phyloP scores from a whole-genome alignment of 495 filamentous ascomycete species.

The Lophiotrema nucula region DNA sequence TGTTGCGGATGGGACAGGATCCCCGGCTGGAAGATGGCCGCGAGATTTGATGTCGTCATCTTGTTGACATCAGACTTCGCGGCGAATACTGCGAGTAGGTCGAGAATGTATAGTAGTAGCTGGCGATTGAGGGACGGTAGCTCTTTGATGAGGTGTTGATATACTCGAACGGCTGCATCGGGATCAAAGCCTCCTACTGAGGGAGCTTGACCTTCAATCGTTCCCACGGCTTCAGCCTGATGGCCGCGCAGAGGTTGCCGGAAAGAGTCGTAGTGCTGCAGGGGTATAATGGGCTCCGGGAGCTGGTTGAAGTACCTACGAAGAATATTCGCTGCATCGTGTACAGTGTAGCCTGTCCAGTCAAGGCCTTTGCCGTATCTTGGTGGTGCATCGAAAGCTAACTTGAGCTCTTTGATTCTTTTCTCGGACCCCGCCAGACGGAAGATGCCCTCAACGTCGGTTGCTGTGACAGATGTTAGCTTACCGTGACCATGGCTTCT shows the following conservation, averaged over 20 bases:
- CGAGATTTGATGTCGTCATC: slow-evolving; percentile 91
- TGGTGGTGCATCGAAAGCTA: slow-evolving; percentile 89
- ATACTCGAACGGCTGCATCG: slow-evolving; percentile 71
- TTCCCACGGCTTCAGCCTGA: slow-evolving; percentile 68
- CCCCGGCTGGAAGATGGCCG: slow-evolving; percentile 98
- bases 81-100: slow-evolving; percentile 96
- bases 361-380: slow-evolving; percentile 95
- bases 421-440: slow-evolving; percentile 95
- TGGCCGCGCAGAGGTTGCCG: slow-evolving; percentile 79
- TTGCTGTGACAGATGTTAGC: slow-evolving; percentile 57
- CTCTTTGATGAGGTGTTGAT: slow-evolving; percentile 88
- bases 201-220: slow-evolving; percentile 52
- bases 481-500: background rate
- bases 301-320: slow-evolving; percentile 93
- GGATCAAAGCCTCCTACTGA: slow-evolving; percentile 67
- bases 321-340: slow-evolving; percentile 97
- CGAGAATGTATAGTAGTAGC: slow-evolving; percentile 91
- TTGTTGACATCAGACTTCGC: slow-evolving; percentile 95
- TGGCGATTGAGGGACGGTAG: slow-evolving; percentile 92
- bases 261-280: slow-evolving; percentile 90
- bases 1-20: slow-evolving; percentile 91
- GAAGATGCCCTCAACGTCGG: slow-evolving; percentile 95
- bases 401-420: slow-evolving; percentile 93
- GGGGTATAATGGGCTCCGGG: slow-evolving; percentile 91
- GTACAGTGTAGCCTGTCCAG: slow-evolving; percentile 97